phyloP scores from a whole-genome alignment of 441 rosid genomes.

The Aquilaria agallochum region DNA sequence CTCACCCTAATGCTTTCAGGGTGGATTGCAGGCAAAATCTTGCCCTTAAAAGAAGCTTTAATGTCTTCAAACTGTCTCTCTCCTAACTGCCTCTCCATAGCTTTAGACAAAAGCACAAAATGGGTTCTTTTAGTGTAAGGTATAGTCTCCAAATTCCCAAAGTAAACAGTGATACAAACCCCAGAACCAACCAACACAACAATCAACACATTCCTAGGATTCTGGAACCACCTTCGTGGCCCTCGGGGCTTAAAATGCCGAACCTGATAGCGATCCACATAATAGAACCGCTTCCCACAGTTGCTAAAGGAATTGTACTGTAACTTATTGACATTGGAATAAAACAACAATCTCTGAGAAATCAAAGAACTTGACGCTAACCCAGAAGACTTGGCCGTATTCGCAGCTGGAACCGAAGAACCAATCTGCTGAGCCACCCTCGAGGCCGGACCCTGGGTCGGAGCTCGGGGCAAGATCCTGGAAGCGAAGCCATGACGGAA shows the following conservation, averaged over 20 bases:
- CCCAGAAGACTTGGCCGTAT: slow-evolving; percentile 34
- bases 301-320: slow-evolving; percentile 24
- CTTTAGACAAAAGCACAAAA: slow-evolving; percentile 71
- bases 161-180: slow-evolving; percentile 48
- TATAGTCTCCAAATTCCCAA: slow-evolving; percentile 75
- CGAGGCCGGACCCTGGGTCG: slow-evolving; percentile 26
- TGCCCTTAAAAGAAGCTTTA: slow-evolving; percentile 55
- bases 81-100: slow-evolving; percentile 61
- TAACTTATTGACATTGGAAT: slow-evolving; percentile 10
- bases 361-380: slow-evolving; percentile 28
- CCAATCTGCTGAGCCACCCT: slow-evolving; percentile 21
- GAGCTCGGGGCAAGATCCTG: slow-evolving; percentile 25
- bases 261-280: slow-evolving; percentile 60
- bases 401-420: slow-evolving; percentile 21
- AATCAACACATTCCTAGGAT: slow-evolving; percentile 45
- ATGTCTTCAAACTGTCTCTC: slow-evolving; percentile 64
- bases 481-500: slow-evolving; percentile 36
- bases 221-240: slow-evolving; percentile 58
- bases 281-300: slow-evolving; percentile 52
- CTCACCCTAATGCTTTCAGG: slow-evolving; percentile 81
- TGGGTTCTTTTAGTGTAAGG: slow-evolving; percentile 85
- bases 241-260: slow-evolving; percentile 80
- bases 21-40: slow-evolving; percentile 76
- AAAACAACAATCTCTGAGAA: slow-evolving; percentile 31
- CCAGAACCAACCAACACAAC: slow-evolving; percentile 65